These are phyloP conservation scores for Fusarium sp. DNA, from an alignment of 2,329 filamentous ascomycete genomes.

Conservation along the genomic window DNA sequence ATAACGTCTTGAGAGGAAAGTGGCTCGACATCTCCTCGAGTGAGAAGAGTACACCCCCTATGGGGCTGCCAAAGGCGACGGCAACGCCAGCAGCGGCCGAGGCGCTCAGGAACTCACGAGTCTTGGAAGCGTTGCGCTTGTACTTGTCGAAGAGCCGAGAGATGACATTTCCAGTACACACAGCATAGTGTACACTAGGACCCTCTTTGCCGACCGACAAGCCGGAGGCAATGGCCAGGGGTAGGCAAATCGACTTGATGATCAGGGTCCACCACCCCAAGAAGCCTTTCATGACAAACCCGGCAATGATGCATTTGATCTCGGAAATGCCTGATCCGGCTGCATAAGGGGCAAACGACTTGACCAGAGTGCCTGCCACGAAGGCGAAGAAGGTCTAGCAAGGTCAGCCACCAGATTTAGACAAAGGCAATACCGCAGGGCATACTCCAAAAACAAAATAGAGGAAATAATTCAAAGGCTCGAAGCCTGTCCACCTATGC, in stretches of 20 bases:
- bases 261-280: conserved; percentile 90
- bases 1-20: conserved; percentile 97
- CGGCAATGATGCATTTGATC: conserved; percentile 99
- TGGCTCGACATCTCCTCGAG: conserved; percentile 98
- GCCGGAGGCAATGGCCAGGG: conserved; percentile 93
- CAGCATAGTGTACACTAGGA: conserved; percentile 98
- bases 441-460: conserved; percentile 89
- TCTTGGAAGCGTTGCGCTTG: conserved; percentile 91
- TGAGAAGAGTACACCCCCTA: conserved; percentile 96
- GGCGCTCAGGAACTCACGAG: conserved; percentile 93
- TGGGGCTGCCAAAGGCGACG: conserved; percentile 97
- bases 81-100: conserved; percentile 96
- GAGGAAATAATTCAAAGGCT: conserved; percentile 85
- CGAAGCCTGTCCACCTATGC: conserved; percentile 88
- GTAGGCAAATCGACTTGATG: conserved; percentile 94
- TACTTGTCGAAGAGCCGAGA: conserved; percentile 95
- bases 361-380: conserved; percentile 87
- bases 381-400: conserved; percentile 82
- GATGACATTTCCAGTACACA: conserved; percentile 97
- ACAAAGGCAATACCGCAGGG: conserved; percentile 1
- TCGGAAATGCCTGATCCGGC: conserved; percentile 97
- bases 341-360: conserved; percentile 93
- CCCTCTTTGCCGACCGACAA: conserved; percentile 97
- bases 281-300: conserved; percentile 99
- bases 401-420: conserved; percentile 20